Base-by-base conservation (phyloP, 768 basidiomycete species). In the Chalciporus chontae region DNA sequence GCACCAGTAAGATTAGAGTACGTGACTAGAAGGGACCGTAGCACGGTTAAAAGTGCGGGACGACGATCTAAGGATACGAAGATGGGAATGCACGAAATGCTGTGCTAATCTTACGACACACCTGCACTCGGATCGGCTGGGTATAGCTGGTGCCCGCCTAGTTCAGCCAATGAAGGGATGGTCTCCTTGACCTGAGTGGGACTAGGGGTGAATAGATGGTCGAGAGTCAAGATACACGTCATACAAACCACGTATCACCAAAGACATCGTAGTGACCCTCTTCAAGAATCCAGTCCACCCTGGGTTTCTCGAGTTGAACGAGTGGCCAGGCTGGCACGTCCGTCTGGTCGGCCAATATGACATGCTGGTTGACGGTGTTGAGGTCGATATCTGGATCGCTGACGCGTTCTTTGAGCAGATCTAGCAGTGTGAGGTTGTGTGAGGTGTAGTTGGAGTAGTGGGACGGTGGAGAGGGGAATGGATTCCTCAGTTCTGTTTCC, bases 211-310 rank as follows among this genome's bases (percentile, higher is more conserved):
- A 57, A 56, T 47, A 45, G 45, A 47, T 53, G 57, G 39, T 55
- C 37, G 38, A 39, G 40, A 27, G 27, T 47, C 43, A 24, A 55
- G 42, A 57, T 29, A 44, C 38, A 10, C 17, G 58, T 65, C 88
- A 69, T 72, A 93, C 90, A 80, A 86, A 86, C 88, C 90, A 95
- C 59, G 77, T 77, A 65, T 94, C 89, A n/a, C 90, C 91, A 68
- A 87, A 95, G 14, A 85, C 85, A 45, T 79, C 78, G 65, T 91
- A 95, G 53, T 81, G 74, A 1, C 86, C 85, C 53, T 90, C 90
- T 57, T 93, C 88, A 1, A 90, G 74, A 45, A 95, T 87, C 91
- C 92, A 94, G 61, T 94, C 92, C 13, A 88, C 83, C 40, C 90
- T 79, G 32, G 93, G 93, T 68, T 87, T 91, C 63, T 93, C 87